phyloP scores from a whole-genome alignment of 2,329 filamentous ascomycete genomes.

The Teratosphaeria nubilosa region DNA sequence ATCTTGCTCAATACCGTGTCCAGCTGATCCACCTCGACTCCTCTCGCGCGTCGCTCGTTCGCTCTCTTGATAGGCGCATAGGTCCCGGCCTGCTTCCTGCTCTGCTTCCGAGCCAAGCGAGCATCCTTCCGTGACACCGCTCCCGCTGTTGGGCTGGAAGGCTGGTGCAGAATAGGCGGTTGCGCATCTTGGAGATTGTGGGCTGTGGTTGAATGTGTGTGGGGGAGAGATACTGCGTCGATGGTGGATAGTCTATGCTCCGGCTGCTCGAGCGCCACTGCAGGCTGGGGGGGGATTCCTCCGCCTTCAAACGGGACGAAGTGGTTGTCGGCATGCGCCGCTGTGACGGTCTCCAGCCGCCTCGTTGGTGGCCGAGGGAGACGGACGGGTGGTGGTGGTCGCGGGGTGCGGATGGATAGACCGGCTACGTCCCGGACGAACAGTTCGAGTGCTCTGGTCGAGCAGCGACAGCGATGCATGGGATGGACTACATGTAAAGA shows the following conservation, averaged over 20 bases:
- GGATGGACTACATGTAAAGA: too few species aligned
- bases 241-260: not conserved
- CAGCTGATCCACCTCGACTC: conserved; percentile 5
- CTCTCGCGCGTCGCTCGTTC: not conserved
- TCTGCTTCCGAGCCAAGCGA: conserved; percentile 4
- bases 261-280: not conserved
- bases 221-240: not conserved
- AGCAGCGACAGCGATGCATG: conserved; percentile 1
- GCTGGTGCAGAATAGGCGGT: not conserved
- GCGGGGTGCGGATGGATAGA: not conserved
- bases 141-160: not conserved
- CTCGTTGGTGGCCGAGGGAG: not conserved
- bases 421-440: not conserved
- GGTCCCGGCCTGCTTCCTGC: conserved; percentile 11
- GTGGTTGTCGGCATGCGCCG: not conserved
- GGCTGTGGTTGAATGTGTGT: not conserved
- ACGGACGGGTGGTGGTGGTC: not conserved
- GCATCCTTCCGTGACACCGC: not conserved
- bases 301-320: not conserved
- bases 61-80: conserved; percentile 2
- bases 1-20: conserved; percentile 13
- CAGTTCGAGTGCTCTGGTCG: not conserved
- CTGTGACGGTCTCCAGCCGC: not conserved
- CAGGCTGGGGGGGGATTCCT: not conserved
- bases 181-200: not conserved